phyloP scores from a whole-genome alignment of 2,329 filamentous ascomycete species.

The Penicillium sp. region DNA sequence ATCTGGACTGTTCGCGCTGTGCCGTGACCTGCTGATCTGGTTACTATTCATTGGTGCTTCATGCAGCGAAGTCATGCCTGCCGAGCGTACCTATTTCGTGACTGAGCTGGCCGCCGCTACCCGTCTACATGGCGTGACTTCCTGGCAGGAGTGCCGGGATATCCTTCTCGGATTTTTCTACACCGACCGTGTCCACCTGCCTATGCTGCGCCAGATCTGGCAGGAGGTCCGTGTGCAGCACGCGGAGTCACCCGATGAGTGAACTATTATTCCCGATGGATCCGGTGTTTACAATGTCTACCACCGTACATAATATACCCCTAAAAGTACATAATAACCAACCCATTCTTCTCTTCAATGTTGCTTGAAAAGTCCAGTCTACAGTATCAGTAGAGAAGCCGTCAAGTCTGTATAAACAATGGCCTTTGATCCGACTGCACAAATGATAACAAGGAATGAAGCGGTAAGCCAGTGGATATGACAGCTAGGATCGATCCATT shows the following conservation, averaged over 20 bases:
- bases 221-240: slow-evolving; percentile 29
- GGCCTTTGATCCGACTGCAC: not conserved
- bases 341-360: not conserved
- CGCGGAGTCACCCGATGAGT: slow-evolving; percentile 11
- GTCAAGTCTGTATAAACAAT: not conserved
- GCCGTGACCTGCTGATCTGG: slow-evolving; percentile 38
- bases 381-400: not conserved
- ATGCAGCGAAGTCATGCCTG: slow-evolving; percentile 28
- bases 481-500: not conserved
- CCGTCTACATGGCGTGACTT: slow-evolving; percentile 26
- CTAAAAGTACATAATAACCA: not conserved
- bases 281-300: not conserved
- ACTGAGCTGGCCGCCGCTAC: slow-evolving; percentile 31
- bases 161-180: slow-evolving; percentile 38
- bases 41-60: slow-evolving; percentile 37
- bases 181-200: slow-evolving; percentile 35
- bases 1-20: slow-evolving; percentile 33
- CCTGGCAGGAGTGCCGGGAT: slow-evolving; percentile 36
- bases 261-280: not conserved
- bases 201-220: slow-evolving; percentile 33
- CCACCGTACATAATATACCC: not conserved
- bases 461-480: not conserved
- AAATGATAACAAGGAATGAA: not conserved
- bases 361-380: not conserved
- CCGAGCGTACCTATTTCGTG: slow-evolving; percentile 35